These are phyloP conservation scores for Colletotrichum sp. DNA, from an alignment of 2,329 filamentous ascomycete species.

Conservation along the genomic window DNA sequence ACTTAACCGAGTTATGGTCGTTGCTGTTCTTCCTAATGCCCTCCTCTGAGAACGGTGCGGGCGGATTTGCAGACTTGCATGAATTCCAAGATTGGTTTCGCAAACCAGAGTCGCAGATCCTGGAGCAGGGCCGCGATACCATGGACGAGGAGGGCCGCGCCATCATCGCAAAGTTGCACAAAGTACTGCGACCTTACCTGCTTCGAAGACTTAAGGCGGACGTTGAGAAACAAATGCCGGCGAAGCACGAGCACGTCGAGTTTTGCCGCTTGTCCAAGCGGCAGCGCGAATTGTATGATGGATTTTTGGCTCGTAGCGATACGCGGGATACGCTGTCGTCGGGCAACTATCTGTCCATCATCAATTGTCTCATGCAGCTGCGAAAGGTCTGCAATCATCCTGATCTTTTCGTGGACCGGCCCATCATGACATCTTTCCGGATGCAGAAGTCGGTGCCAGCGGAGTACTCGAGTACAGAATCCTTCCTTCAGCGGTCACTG, in stretches of 20 bases:
- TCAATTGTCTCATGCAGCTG: slow-evolving; percentile 97
- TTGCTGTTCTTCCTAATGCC: slow-evolving; percentile 96
- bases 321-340: slow-evolving; percentile 88
- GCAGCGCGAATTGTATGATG: slow-evolving; percentile 94
- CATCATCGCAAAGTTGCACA: slow-evolving; percentile 92
- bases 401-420: slow-evolving; percentile 93
- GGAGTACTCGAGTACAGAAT: slow-evolving; percentile 76
- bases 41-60: slow-evolving; percentile 77
- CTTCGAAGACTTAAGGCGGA: slow-evolving; percentile 91
- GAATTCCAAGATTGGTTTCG: slow-evolving; percentile 98
- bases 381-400: slow-evolving; percentile 99
- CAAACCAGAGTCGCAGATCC: slow-evolving; percentile 92
- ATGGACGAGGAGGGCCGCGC: slow-evolving; percentile 93
- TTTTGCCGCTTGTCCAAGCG: slow-evolving; percentile 95
- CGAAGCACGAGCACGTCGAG: slow-evolving; percentile 96
- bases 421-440: slow-evolving; percentile 95
- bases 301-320: slow-evolving; percentile 89
- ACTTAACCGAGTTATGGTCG: slow-evolving; percentile 96
- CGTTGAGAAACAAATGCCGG: slow-evolving; percentile 99
- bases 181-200: slow-evolving; percentile 90
- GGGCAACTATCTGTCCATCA: slow-evolving; percentile 96
- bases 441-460: slow-evolving; percentile 82
- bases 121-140: slow-evolving; percentile 91
- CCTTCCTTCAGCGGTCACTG: slow-evolving; percentile 70
- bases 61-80: slow-evolving; percentile 91